Evolutionary conservation across 2,329 filamentous ascomycete species (phyloP).

Genomic region (Trichoderma endophyticum): DNA sequence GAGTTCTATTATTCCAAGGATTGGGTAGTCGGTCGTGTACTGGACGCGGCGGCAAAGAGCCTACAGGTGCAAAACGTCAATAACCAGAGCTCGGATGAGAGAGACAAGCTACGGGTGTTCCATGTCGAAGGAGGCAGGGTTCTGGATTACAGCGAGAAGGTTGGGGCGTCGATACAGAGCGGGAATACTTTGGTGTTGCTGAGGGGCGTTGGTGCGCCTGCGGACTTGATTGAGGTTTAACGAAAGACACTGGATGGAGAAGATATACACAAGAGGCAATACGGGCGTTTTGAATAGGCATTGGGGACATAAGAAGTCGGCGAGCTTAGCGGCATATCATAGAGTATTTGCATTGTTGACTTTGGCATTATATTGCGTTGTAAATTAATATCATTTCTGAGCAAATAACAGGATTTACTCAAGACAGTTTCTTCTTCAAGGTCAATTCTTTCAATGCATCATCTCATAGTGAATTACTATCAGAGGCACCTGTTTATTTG

Average conservation of each 20-base stretch:
- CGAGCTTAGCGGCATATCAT: not conserved
- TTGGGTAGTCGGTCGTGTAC: conserved; percentile 82
- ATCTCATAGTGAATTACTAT: not conserved
- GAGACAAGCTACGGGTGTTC: conserved; percentile 80
- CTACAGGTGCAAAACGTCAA: conserved; percentile 82
- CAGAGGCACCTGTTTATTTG: rapidly evolving
- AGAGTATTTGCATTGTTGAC: not conserved
- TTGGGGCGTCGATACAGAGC: conserved; percentile 68
- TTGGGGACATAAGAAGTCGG: not conserved
- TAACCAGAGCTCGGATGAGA: conserved; percentile 71
- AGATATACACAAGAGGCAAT: not conserved
- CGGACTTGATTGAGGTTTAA: conserved; percentile 61
- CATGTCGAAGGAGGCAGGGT: conserved; percentile 87
- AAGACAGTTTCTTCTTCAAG: not conserved
- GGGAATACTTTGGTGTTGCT: conserved; percentile 90
- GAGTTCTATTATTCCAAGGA: conserved; percentile 78
- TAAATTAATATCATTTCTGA: not conserved
- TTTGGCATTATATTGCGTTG: not conserved
- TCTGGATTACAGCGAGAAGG: conserved; percentile 82
- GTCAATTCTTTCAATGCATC: not conserved
- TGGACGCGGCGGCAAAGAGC: conserved; percentile 73
- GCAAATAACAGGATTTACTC: not conserved
- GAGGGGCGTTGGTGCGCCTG: conserved; percentile 77
- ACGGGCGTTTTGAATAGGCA: not conserved
- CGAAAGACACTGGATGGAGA: conserved; percentile 2